Percentiles rank a stretch among this genome's conserved stretches.
phyloP scores from a whole-genome alignment of 441 rosid genomes.

The Pelargonium australe region DNA sequence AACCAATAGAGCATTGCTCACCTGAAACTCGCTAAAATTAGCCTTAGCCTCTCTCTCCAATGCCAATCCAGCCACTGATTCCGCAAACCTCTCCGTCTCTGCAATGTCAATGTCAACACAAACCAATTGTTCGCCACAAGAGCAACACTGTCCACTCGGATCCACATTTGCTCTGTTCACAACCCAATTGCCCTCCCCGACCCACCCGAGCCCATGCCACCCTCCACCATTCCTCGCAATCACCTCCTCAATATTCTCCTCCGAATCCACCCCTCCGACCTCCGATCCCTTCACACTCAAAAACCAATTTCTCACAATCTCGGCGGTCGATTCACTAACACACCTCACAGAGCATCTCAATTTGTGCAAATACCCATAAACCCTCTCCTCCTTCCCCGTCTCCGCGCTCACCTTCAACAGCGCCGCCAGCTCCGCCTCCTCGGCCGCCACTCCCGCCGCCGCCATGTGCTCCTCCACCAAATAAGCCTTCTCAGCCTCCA shows the following conservation, averaged over 20 bases:
- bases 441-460: constrained; percentile 40
- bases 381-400: constrained; percentile 43
- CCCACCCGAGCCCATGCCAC: constrained; percentile 86
- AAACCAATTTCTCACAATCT: constrained; percentile 58
- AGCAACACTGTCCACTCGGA: constrained; percentile 44
- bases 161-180: constrained; percentile 46
- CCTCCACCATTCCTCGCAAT: constrained; percentile 66
- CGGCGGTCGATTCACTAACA: constrained; percentile 47
- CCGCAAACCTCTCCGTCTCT: constrained; percentile 59
- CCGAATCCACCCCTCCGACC: constrained; percentile 11
- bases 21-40: constrained; percentile 78
- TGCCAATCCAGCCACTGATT: constrained; percentile 60
- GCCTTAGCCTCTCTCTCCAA: constrained; percentile 67
- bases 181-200: constrained; percentile 65
- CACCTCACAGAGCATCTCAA: constrained; percentile 53
- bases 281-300: constrained; percentile 29
- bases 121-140: constrained; percentile 48
- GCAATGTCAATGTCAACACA: constrained; percentile 56
- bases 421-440: constrained; percentile 57
- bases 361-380: constrained; percentile 66
- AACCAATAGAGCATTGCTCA: constrained; percentile 18
- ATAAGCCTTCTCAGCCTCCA: constrained; percentile 62
- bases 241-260: constrained; percentile 16
- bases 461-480: constrained; percentile 69
- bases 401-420: constrained; percentile 56